Percentiles rank a stretch among this genome's conserved stretches.
These are phyloP conservation scores for Delphinella strobiligena DNA, from an alignment of 2,329 filamentous ascomycete species.

Conservation along the genomic window DNA sequence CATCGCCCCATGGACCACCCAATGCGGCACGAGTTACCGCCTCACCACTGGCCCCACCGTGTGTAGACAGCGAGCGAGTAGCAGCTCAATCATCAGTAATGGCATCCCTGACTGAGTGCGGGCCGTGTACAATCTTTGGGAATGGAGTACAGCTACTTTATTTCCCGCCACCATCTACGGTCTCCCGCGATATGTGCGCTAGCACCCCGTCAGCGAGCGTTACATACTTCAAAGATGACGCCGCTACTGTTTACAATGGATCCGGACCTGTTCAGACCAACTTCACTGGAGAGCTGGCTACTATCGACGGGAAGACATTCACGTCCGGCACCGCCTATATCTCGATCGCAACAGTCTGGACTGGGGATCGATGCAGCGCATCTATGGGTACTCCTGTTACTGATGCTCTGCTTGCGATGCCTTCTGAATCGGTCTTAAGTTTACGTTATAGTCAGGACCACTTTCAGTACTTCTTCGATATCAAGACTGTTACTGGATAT, in stretches of 20 bases:
- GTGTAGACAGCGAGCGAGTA: slow-evolving; percentile 13
- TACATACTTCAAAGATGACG: slow-evolving; percentile 13
- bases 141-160: slow-evolving; percentile 18
- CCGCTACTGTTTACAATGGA: slow-evolving; percentile 15
- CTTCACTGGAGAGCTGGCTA: slow-evolving; percentile 1
- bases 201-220: slow-evolving; percentile 14
- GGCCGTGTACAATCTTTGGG: slow-evolving; percentile 20
- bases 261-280: slow-evolving; percentile 13
- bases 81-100: slow-evolving; percentile 7
- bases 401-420: slow-evolving; percentile 18
- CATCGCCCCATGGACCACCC: neutral
- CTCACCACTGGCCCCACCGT: slow-evolving; percentile 14
- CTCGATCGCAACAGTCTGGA: slow-evolving; percentile 17
- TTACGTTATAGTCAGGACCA: slow-evolving; percentile 18
- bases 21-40: slow-evolving; percentile 10
- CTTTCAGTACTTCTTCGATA: slow-evolving; percentile 14
- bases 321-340: slow-evolving; percentile 20
- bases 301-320: slow-evolving; percentile 16
- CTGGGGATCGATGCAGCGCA: slow-evolving; percentile 15
- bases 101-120: slow-evolving; percentile 16
- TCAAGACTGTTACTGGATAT: slow-evolving; percentile 16
- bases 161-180: slow-evolving; percentile 16
- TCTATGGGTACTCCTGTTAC: slow-evolving; percentile 12
- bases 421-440: slow-evolving; percentile 17
- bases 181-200: slow-evolving; percentile 18